Conservation (phyloP, 495 filamentous ascomycete species). For the Trichoderma erinaceum region DNA sequence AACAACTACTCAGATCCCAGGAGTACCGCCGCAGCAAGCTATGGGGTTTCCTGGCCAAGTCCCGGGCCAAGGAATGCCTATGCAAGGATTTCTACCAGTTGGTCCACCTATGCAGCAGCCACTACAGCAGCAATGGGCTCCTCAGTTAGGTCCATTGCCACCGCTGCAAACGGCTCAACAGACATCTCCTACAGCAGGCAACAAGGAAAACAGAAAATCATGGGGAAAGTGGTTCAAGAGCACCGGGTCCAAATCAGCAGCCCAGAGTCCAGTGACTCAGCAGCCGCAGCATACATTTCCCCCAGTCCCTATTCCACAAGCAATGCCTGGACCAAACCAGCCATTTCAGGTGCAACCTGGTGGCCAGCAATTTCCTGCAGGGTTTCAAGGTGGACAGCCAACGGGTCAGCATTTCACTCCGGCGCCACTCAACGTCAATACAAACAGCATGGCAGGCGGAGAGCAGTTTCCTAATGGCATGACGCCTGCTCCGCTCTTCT, state of each 20-base stretch:
- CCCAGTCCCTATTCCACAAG: constrained; percentile 4
- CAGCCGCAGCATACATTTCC: constrained; percentile 1
- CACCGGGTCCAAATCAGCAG: constrained; percentile 4
- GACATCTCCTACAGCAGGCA: neutral
- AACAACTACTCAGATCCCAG: neutral
- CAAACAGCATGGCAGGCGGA: neutral
- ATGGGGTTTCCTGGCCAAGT: neutral
- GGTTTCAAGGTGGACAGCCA: constrained; percentile 1
- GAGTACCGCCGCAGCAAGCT: neutral
- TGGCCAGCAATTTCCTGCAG: neutral
- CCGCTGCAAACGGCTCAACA: neutral
- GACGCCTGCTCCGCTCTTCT: constrained; percentile 2
- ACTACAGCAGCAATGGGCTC: neutral
- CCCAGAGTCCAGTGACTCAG: neutral
- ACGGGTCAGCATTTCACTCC: neutral
- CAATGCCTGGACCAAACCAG: neutral
- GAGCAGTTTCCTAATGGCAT: neutral
- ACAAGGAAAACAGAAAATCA: constrained; percentile 10
- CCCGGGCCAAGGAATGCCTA: neutral
- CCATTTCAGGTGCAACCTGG: neutral
- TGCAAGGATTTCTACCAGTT: constrained; percentile 4
- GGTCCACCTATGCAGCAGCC: neutral
- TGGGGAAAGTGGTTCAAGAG: constrained; percentile 15
- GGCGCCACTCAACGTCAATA: neutral
- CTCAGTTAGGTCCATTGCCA: neutral